Evolutionary conservation across 768 basidiomycete species (phyloP), one percentile per base, ranked within the genome.

Genomic region (Agaricus subrufescens): DNA sequence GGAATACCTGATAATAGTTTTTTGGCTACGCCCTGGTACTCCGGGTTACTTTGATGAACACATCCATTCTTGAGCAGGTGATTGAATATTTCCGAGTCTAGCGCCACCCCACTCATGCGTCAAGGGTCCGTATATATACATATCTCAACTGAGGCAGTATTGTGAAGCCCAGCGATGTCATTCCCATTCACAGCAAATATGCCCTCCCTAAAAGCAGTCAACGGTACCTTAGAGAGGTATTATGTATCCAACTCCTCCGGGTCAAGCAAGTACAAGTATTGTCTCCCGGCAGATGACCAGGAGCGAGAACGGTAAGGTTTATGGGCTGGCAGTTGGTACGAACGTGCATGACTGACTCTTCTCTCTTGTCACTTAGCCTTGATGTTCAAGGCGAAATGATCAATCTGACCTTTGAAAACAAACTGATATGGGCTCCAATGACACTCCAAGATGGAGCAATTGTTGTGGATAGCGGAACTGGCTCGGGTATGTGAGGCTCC

Each of bases 391-490:
- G 52, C 8, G 27, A 44, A 52, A 44, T 30, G 29, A 29, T 52
- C n/a, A 52, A 19, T 25, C 9, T 29, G 27, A 34, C 31, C 9
- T 52, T 54, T 26, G 52, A 50, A 12, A 38, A 54, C 38, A 58
- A 50, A 48, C 37, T 50, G 2, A 50, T 58, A 11, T 49, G 40
- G 34, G 58, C 58, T 1, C 58, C 58, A 3, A 27, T 54, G 2
- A 26, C 58, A n/a, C 52, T 58, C 30, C 46, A 42, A 26, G 25
- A 29, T n/a, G 47, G 49, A 7, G 52, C 54, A 12, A n/a, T 48
- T 3, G 34, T 58, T 15, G 29, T 58, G 10, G 58, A 58, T 39
- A 52, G 52, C 27, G 57, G 51, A 10, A 58, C 57, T 8, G 57
- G 57, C n/a, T 52, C 46, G 14, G 58, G 58, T 58, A 37, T 34